These are phyloP conservation scores for Macrolepiota fuliginosa DNA, from an alignment of 768 basidiomycete genomes.

Conservation along the genomic window DNA sequence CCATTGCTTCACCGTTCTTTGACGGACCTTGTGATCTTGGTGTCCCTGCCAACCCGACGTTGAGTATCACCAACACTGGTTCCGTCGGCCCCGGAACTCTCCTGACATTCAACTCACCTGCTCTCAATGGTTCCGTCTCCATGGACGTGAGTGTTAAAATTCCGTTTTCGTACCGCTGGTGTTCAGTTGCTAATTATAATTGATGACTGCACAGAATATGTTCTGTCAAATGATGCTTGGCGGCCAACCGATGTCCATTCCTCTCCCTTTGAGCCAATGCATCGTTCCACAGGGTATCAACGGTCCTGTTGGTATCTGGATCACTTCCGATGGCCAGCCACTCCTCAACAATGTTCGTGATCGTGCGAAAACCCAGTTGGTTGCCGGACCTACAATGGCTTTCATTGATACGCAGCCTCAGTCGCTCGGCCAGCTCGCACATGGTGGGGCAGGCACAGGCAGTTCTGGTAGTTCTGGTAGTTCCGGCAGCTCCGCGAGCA, in stretches of 20 bases:
- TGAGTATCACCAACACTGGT: conserved; percentile 66
- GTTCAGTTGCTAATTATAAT: conserved; percentile 8
- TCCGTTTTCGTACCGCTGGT: neutral
- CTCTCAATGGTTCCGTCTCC: conserved; percentile 48
- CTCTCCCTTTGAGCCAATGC: conserved; percentile 59
- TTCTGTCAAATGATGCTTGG: conserved; percentile 80
- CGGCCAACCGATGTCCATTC: conserved; percentile 50
- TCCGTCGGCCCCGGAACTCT: conserved; percentile 52
- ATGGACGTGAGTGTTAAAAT: conserved; percentile 32
- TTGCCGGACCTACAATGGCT: conserved; percentile 70
- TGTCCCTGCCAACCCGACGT: conserved; percentile 55
- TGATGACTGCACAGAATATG: conserved; percentile 36
- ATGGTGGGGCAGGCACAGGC: conserved; percentile 15
- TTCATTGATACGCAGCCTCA: conserved; percentile 65
- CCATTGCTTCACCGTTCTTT: conserved; percentile 67
- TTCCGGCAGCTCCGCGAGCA: neutral
- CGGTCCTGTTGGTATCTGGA: conserved; percentile 71
- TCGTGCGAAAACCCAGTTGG: conserved; percentile 48
- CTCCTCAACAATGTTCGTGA: conserved; percentile 59
- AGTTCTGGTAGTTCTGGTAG: conserved; percentile 7
- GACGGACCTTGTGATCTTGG: conserved; percentile 61
- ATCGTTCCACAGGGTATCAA: conserved; percentile 64
- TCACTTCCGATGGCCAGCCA: conserved; percentile 64
- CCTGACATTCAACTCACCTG: conserved; percentile 57
- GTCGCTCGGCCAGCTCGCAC: conserved; percentile 45